These are phyloP conservation scores for Aphanomyces stellatus DNA, from an alignment of 352 stramenopile genomes.

Conservation along the genomic window DNA sequence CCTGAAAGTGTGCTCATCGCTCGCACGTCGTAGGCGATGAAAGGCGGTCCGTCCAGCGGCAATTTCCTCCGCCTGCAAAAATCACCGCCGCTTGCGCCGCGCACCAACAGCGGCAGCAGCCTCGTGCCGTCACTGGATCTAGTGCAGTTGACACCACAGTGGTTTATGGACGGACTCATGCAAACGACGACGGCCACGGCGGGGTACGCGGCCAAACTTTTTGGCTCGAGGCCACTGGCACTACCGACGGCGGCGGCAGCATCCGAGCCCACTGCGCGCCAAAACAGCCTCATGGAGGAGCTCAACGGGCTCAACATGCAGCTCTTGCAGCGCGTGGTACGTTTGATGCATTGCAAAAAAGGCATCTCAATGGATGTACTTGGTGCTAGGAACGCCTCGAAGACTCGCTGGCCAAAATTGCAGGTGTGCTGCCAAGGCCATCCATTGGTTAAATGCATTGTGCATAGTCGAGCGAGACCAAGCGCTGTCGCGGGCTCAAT, in stretches of 20 bases:
- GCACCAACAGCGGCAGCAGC: too few species aligned
- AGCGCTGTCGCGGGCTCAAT: constrained; percentile 52
- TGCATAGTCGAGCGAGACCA: constrained; percentile 57
- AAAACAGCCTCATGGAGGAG: constrained; percentile 68
- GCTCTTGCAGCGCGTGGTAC: constrained; percentile 65
- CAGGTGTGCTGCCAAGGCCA: too few species aligned
- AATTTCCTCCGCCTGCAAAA: constrained; percentile 15
- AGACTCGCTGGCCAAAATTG: constrained; percentile 55
- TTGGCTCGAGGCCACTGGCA: constrained; percentile 36
- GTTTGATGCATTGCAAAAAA: too few species aligned
- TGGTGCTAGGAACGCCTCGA: constrained; percentile 69
- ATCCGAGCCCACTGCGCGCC: not conserved
- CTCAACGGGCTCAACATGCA: constrained; percentile 81
- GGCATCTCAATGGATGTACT: too few species aligned
- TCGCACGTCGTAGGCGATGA: not conserved
- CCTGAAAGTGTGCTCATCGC: not conserved
- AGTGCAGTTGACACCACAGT: constrained; percentile 23
- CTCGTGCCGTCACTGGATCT: constrained; percentile 11
- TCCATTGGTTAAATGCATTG: not conserved
- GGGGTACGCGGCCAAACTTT: constrained; percentile 40
- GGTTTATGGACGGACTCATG: constrained; percentile 56
- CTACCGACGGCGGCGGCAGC: not conserved
- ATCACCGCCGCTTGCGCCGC: not conserved
- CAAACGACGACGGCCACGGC: constrained; percentile 21
- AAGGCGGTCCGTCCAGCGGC: constrained; percentile 2